Evolutionary conservation across 2,329 filamentous ascomycete species (phyloP).

Genomic region (Botryotinia calthae): DNA sequence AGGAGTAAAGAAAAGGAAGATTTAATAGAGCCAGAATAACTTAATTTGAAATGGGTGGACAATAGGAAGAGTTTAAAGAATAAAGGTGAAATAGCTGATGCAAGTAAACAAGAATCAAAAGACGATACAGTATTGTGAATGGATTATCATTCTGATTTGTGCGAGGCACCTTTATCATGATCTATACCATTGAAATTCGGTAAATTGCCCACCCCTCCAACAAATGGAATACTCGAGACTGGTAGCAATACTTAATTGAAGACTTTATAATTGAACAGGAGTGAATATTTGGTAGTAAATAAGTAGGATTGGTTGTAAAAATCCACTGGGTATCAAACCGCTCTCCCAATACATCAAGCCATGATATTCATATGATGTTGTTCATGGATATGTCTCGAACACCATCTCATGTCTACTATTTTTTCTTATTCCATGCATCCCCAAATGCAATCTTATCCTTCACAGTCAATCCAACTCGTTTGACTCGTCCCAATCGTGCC

Average conservation of each 20-base stretch:
- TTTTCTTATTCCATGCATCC: slow-evolving; percentile 59
- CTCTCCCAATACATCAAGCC: neutral
- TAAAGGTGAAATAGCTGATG: neutral
- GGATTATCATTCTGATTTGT: neutral
- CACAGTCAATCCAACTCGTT: slow-evolving; percentile 81
- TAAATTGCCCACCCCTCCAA: neutral
- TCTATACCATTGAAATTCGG: neutral
- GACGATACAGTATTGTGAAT: too few species aligned
- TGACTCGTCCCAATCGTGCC: slow-evolving; percentile 82
- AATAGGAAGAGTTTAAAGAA: neutral
- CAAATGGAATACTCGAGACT: neutral
- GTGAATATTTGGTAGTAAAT: neutral
- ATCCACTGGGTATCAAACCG: neutral
- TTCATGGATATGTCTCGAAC: neutral
- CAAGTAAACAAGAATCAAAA: neutral
- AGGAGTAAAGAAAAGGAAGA: neutral
- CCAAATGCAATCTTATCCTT: slow-evolving; percentile 82
- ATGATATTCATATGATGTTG: neutral
- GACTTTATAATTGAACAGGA: neutral
- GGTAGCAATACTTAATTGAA: neutral
- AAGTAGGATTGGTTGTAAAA: neutral
- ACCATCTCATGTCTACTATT: slow-evolving; percentile 21
- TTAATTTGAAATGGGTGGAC: neutral
- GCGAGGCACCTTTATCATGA: neutral
- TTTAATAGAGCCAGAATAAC: neutral